Conservation (phyloP, 169 alveolate species). For the Eimeria acervulina region DNA sequence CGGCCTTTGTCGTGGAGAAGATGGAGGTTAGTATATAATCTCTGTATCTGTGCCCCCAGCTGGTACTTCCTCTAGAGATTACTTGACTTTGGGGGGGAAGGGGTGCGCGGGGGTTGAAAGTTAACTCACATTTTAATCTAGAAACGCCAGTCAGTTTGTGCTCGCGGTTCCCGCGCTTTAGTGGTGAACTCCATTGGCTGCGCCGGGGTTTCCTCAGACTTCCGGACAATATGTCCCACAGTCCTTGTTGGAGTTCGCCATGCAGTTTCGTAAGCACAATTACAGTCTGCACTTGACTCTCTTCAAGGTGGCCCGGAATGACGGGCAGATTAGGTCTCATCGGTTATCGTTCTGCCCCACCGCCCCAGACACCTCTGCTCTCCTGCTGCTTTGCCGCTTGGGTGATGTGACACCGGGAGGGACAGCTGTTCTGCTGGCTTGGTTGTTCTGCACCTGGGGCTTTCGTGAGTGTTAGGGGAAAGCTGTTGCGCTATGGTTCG, state of each 20-base stretch:
- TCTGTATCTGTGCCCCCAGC: neutral
- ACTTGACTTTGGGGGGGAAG: too few species aligned
- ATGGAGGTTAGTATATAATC: constrained; percentile 67
- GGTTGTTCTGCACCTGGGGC: neutral
- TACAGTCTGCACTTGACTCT: neutral
- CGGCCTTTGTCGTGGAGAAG: constrained; percentile 79
- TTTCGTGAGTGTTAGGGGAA: neutral
- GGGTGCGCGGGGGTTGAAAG: too few species aligned
- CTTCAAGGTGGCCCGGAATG: neutral
- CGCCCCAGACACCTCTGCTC: neutral
- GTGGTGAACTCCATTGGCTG: neutral
- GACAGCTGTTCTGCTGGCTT: neutral
- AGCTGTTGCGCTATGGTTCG: neutral
- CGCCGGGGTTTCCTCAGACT: constrained; percentile 31
- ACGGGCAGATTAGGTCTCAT: neutral
- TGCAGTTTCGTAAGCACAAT: constrained; percentile 62
- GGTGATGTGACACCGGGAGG: neutral
- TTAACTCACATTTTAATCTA: too few species aligned
- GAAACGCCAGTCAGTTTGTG: neutral
- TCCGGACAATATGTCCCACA: constrained; percentile 73
- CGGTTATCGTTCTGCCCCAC: neutral
- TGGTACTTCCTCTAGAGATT: neutral
- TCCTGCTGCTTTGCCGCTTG: neutral
- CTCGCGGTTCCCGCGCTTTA: neutral
- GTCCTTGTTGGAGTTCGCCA: constrained; percentile 60